Evolutionary conservation across 371 early-diverging fungal genomes (phyloP).

Genomic region (Massospora cicadina): DNA sequence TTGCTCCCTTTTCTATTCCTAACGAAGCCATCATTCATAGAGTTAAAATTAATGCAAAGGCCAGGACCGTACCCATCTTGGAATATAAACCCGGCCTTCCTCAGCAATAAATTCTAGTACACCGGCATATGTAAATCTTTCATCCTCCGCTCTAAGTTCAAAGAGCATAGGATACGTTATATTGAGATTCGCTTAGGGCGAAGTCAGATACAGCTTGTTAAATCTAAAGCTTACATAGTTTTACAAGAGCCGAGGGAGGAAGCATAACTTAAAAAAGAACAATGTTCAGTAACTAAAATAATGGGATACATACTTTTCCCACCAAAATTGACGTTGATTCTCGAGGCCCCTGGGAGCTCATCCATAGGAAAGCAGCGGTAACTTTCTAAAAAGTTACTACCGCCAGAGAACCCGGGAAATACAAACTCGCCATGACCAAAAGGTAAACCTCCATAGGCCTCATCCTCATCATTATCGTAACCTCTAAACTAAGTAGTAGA

Average conservation of each 20-base stretch:
- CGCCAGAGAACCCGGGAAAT: neutral
- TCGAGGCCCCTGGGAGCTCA: slow-evolving; percentile 61
- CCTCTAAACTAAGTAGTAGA: neutral
- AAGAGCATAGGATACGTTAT: slow-evolving; percentile 90
- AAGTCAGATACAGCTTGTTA: neutral
- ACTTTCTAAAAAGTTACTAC: slow-evolving; percentile 28
- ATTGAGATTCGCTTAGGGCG: slow-evolving; percentile 49
- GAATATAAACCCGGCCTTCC: slow-evolving; percentile 89
- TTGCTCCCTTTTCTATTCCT: slow-evolving; percentile 45
- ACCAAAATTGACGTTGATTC: slow-evolving; percentile 61
- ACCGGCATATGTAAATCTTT: slow-evolving; percentile 74
- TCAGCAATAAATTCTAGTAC: slow-evolving; percentile 98
- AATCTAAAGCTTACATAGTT: slow-evolving; percentile 36
- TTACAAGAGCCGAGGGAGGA: slow-evolving; percentile 76
- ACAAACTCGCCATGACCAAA: neutral
- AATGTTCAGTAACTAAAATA: slow-evolving; percentile 4
- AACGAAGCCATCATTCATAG: slow-evolving; percentile 87
- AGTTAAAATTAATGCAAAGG: neutral
- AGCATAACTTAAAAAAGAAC: slow-evolving; percentile 40
- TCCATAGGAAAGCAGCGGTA: slow-evolving; percentile 65
- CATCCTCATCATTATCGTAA: neutral
- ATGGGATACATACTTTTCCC: slow-evolving; percentile 49
- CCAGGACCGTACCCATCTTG: slow-evolving; percentile 72
- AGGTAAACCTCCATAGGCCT: neutral
- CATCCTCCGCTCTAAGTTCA: slow-evolving; percentile 37